phyloP scores from a whole-genome alignment of 805 yeast genomes.

The Kodamaea jinghongensis region DNA sequence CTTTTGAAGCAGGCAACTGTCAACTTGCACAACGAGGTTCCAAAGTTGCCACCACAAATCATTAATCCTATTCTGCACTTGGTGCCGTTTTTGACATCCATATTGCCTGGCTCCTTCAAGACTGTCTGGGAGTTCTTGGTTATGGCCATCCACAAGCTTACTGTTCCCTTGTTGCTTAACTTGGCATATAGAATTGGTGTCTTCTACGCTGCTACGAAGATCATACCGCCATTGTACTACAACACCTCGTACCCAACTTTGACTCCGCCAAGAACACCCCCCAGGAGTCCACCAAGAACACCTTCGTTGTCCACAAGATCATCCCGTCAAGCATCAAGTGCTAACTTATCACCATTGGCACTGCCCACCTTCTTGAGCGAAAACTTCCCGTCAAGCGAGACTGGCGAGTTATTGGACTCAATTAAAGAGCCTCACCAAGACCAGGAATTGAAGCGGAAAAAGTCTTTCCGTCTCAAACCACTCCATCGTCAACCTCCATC shows the following conservation, averaged over 20 bases:
- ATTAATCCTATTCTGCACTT: constrained; percentile 25
- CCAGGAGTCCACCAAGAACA: constrained; percentile 11
- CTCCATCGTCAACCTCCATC: constrained; percentile 26
- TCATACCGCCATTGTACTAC: constrained; percentile 73
- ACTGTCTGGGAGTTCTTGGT: constrained; percentile 54
- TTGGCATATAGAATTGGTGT: constrained; percentile 83
- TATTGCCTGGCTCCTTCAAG: constrained; percentile 51
- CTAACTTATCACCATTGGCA: neutral
- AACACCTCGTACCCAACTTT: constrained; percentile 30
- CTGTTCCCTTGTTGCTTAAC: constrained; percentile 78
- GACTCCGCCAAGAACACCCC: constrained; percentile 42
- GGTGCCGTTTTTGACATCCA: constrained; percentile 48
- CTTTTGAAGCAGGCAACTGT: constrained; percentile 33
- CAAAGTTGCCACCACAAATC: constrained; percentile 35
- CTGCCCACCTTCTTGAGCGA: constrained; percentile 3
- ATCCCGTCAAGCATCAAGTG: constrained; percentile 25
- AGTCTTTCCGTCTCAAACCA: constrained; percentile 15
- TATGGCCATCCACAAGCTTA: constrained; percentile 57
- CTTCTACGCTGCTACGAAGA: constrained; percentile 88
- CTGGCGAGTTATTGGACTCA: neutral
- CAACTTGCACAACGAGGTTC: constrained; percentile 33
- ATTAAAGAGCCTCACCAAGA: constrained; percentile 2
- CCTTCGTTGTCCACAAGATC: constrained; percentile 19
- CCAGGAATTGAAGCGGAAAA: neutral
- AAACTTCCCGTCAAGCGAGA: constrained; percentile 2